Base-by-base conservation (phyloP, 495 filamentous ascomycete species). In the Rostrohypoxylon terebratum region DNA sequence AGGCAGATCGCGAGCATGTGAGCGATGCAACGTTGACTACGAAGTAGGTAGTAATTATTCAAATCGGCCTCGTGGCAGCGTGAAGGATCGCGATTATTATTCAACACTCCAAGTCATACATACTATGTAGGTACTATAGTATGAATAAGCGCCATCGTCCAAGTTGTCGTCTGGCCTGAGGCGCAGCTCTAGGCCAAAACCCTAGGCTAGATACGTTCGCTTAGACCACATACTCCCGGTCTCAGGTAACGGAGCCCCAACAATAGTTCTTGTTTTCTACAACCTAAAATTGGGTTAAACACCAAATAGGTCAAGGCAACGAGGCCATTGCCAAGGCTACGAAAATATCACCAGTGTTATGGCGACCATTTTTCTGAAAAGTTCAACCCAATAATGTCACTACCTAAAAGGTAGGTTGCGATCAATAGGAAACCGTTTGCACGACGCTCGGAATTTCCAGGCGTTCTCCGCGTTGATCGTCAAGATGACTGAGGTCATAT, bases 1-100 rank as follows among this genome's bases (percentile, higher is more conserved):
- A 61, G 33, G 33, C 16, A 42, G 42, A 36, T 21, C 18, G 16
- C 45, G 13, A 18, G 36, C 55, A 68, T 31, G 48, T 68, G 57
- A 59, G 44, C 36, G 9, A 48, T 20, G 33, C 57, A 25, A 31
- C 54, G 25, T 59, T 54, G 11, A 53, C n/a, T 53, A n/a, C n/a
- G n/a, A n/a, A n/a, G n/a, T n/a, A n/a, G n/a, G n/a, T n/a, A n/a
- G n/a, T n/a, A 38, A n/a, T n/a, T 55, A 9, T 9, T 33, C 50
- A 31, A 55, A 33, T 36, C 51, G 20, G 31, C 51, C 28, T 54
- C 6, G 31, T 25, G 31, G 4, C 18, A 5, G n/a, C 20, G 51
- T 45, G 13, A 31, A 23, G 38, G 28, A 25, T 11, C 33, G 6
- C 54, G n/a, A 4, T n/a, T 23, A 36, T 36, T 55, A n/a, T 55